A percentile compares a stretch with the other conserved stretches of the same genome.
Conservation (phyloP, 352 stramenopile species). For the Sclerospora graminicola region DNA sequence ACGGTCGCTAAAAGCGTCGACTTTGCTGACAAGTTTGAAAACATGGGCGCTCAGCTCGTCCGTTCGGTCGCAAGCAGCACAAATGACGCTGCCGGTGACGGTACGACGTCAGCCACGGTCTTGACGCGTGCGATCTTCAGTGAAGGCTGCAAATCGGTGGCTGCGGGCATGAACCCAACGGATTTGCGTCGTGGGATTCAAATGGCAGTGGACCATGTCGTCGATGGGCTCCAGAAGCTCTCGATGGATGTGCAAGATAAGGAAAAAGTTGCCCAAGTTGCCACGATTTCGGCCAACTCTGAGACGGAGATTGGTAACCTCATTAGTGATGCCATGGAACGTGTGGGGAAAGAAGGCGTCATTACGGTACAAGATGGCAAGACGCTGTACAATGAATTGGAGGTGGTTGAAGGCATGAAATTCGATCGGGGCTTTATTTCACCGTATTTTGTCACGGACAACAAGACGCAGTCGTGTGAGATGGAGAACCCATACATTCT, state of each 20-base stretch:
- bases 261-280: conserved; percentile 98
- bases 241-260: conserved; percentile 97
- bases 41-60: conserved; percentile 64
- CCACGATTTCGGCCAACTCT: conserved; percentile 98
- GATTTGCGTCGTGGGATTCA: conserved; percentile 97
- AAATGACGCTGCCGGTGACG: conserved; percentile 99
- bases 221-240: conserved; percentile 92
- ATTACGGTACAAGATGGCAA: conserved; percentile 99
- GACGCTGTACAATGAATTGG: conserved; percentile 98
- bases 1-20: conserved; percentile 68
- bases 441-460: conserved; percentile 99
- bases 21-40: conserved; percentile 78
- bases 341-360: conserved; percentile 98
- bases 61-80: conserved; percentile 93
- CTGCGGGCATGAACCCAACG: conserved; percentile 99
- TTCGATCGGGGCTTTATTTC: conserved; percentile 99
- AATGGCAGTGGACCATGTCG: conserved; percentile 94
- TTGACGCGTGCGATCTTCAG: conserved; percentile 98
- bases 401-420: conserved; percentile 99
- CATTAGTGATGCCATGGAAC: conserved; percentile 99
- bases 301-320: conserved; percentile 97
- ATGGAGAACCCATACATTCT: conserved; percentile 99
- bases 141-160: conserved; percentile 98
- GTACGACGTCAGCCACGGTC: conserved; percentile 99
- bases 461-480: conserved; percentile 98